phyloP scores from a whole-genome alignment of 805 yeast genomes.

The Kodamaea restingae region DNA sequence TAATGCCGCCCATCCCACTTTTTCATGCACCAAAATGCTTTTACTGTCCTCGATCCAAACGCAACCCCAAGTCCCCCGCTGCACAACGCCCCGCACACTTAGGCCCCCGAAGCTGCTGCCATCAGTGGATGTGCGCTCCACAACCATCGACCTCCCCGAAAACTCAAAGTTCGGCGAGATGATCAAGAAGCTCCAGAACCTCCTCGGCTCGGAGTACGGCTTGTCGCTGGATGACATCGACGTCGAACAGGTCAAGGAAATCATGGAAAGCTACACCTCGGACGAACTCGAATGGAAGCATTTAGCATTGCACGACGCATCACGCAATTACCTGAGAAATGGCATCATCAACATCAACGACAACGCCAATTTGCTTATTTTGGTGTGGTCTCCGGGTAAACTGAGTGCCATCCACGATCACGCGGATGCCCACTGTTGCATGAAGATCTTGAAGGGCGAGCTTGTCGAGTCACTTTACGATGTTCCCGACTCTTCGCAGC shows the following conservation, averaged over 20 bases:
- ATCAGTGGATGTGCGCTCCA: conserved; percentile 5
- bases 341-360: conserved; percentile 72
- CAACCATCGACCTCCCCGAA: conserved; percentile 9
- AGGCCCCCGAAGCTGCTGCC: conserved; percentile 6
- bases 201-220: conserved; percentile 31
- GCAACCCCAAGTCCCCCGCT: neutral
- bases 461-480: conserved; percentile 56
- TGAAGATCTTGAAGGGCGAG: conserved; percentile 61
- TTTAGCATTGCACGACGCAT: conserved; percentile 52
- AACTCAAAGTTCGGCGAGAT: conserved; percentile 18
- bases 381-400: conserved; percentile 69
- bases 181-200: conserved; percentile 23
- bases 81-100: conserved; percentile 7
- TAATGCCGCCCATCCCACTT: neutral
- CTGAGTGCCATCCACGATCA: conserved; percentile 70
- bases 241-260: conserved; percentile 39
- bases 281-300: conserved; percentile 52
- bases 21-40: conserved; percentile 2
- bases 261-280: conserved; percentile 48
- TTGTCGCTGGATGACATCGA: conserved; percentile 49
- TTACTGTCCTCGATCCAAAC: conserved; percentile 4
- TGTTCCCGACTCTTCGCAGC: conserved; percentile 35
- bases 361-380: conserved; percentile 60
- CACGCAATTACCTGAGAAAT: conserved; percentile 55
- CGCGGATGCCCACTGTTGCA: conserved; percentile 71